These are phyloP conservation scores for Xylaria sp. DNA, from an alignment of 2,329 filamentous ascomycete species.

Conservation along the genomic window DNA sequence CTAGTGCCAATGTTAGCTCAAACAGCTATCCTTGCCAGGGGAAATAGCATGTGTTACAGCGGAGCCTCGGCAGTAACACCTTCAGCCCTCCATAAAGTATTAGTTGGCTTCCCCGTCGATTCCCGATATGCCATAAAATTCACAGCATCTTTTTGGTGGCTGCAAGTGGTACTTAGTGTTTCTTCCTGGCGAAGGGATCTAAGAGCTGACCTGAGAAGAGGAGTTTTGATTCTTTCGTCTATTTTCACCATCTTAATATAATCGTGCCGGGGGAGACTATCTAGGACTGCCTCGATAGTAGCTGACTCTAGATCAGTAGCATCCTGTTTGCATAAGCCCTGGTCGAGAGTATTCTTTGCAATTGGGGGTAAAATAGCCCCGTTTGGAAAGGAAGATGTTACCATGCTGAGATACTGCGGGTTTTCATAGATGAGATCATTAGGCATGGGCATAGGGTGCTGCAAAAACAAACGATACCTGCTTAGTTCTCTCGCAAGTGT, in stretches of 20 bases:
- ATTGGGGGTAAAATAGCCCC: slow-evolving; percentile 32
- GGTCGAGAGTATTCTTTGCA: not conserved
- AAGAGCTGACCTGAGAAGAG: slow-evolving; percentile 28
- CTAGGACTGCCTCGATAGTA: slow-evolving; percentile 27
- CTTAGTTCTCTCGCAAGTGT: slow-evolving; percentile 31
- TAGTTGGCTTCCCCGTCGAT: slow-evolving; percentile 2
- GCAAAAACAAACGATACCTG: slow-evolving; percentile 35
- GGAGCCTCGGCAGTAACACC: not conserved
- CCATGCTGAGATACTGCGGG: slow-evolving; percentile 39
- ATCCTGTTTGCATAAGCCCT: not conserved
- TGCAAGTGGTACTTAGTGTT: slow-evolving; percentile 15
- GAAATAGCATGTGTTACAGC: not conserved
- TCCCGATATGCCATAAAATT: slow-evolving; percentile 38
- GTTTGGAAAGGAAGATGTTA: slow-evolving; percentile 21
- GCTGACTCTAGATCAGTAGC: slow-evolving; percentile 1
- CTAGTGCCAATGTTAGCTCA: slow-evolving; percentile 23
- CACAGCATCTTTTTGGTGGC: slow-evolving; percentile 40
- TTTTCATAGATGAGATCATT: slow-evolving; percentile 35
- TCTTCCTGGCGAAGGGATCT: not conserved
- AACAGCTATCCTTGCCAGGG: not conserved
- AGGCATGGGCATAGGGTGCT: slow-evolving; percentile 36
- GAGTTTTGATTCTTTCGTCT: slow-evolving; percentile 32
- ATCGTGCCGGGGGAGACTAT: slow-evolving; percentile 31
- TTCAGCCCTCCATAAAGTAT: slow-evolving; percentile 31
- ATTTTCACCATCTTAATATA: slow-evolving; percentile 25